Evolutionary conservation across 108 stramenopile species (phyloP), one percentile per base, ranked within the genome.

Genomic region (Cylindrotheca fusiformis): DNA sequence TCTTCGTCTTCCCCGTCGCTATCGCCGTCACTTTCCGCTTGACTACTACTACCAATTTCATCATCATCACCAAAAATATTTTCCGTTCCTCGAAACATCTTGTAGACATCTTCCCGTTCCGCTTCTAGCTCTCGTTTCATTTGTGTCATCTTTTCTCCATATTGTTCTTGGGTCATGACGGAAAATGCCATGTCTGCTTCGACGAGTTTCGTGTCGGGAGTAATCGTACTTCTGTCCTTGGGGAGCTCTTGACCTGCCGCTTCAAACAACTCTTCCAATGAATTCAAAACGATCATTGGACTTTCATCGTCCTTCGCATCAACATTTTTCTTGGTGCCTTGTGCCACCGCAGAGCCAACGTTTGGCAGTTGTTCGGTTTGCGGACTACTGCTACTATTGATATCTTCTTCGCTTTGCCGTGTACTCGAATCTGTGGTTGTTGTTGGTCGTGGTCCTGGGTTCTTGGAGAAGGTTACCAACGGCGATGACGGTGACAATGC

Each of bases 171-270:
- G 0, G 76, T 57, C 72, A 81, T 76, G 47, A 76, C 76, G 4
- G 65, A 70, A 71, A 81, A 81, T 5, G 67, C 32, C 27, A 81
- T 48, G 30, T 81, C 54, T 3, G 76, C 74, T 58, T 81, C 80
- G 32, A 77, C 57, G 48, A 70, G 10, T 47, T 76, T 30, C 2
- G 68, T 23, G 23, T 65, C 64, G 18, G 22, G 28, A 8, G 62
- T 62, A 44, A 66, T 55, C 33, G 33, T 50, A 58, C 45, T 20
- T 1, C 60, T 56, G 23, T 74, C 56, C 2, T 50, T 55, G 20
- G 61, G 72, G 3, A 72, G 36, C 14, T 17, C 4, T 3, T 63
- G 18, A 3, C 74, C 74, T 46, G 74, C 74, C 5, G 74, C 74
- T 27, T 58, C 22, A 54, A 75, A 60, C 31, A 75, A 46, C 2